Conservation (phyloP, 495 filamentous ascomycete species). For the Daldinia bambusicola region DNA sequence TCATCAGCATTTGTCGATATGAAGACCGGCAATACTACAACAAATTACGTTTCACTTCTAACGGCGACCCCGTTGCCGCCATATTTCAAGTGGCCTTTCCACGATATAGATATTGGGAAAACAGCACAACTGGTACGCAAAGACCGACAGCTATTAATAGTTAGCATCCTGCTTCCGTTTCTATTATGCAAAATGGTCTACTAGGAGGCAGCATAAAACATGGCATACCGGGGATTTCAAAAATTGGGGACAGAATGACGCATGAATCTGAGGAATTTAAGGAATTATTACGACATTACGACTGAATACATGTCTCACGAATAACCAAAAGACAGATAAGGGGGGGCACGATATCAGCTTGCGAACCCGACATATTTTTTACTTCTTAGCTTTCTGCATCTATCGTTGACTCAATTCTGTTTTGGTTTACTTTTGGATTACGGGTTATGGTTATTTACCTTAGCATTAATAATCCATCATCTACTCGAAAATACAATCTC, state of each 20-base stretch:
- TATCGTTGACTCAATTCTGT: not conserved
- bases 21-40: constrained; percentile 18
- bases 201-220: constrained; percentile 16
- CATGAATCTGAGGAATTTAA: constrained; percentile 29
- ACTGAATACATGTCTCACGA: constrained; percentile 18
- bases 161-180: constrained; percentile 20
- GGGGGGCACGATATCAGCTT: constrained; percentile 8
- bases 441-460: constrained; percentile 1
- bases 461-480: not conserved
- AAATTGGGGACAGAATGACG: constrained; percentile 35
- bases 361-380: not conserved
- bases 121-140: constrained; percentile 49
- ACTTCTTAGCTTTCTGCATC: constrained; percentile 10
- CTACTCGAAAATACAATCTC: constrained; percentile 2
- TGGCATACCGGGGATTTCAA: constrained; percentile 24
- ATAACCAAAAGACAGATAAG: constrained; percentile 9
- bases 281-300: constrained; percentile 33
- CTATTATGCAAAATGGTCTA: constrained; percentile 2
- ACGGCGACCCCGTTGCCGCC: constrained; percentile 13
- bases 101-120: constrained; percentile 41
- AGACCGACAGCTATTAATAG: constrained; percentile 29
- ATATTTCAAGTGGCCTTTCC: constrained; percentile 19
- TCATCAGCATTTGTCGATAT: constrained; percentile 5
- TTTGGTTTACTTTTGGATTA: not conserved
- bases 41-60: constrained; percentile 35